Conservation (phyloP, 2,329 filamentous ascomycete species). For the Calcarisporium arbuscula region DNA sequence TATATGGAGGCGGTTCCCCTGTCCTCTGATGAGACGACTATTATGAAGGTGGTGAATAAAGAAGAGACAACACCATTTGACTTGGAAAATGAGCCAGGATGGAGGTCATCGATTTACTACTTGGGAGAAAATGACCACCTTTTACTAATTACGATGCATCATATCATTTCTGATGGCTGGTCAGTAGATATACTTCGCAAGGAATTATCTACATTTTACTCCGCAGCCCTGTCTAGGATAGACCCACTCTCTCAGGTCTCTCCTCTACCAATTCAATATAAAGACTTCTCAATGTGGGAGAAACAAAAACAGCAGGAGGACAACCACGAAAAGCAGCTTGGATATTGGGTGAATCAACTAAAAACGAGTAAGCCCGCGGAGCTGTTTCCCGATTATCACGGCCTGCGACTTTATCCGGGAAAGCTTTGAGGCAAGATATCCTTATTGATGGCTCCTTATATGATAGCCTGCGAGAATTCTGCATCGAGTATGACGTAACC, state of each 20-base stretch:
- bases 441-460: background rate
- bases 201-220: constrained; percentile 16
- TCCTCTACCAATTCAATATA: constrained; percentile 17
- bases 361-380: constrained; percentile 8
- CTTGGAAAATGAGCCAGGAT: constrained; percentile 14
- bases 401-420: constrained; percentile 7
- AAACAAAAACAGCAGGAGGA: constrained; percentile 7
- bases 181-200: constrained; percentile 16
- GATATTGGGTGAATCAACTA: constrained; percentile 13
- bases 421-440: constrained; percentile 4
- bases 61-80: constrained; percentile 17
- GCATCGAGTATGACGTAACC: background rate
- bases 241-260: constrained; percentile 9
- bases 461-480: background rate
- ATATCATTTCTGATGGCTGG: constrained; percentile 22
- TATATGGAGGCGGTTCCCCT: background rate
- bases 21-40: too few relatives aligned
- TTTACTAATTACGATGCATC: constrained; percentile 20
- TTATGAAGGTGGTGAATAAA: background rate
- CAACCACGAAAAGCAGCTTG: constrained; percentile 11
- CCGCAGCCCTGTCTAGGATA: too few relatives aligned
- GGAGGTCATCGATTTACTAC: constrained; percentile 11
- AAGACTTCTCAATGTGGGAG: constrained; percentile 15
- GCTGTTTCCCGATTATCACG: constrained; percentile 9
- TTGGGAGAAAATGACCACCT: constrained; percentile 11